Evolutionary conservation across 2,329 filamentous ascomycete genomes (phyloP).

Genomic region (Aspergillus persii): DNA sequence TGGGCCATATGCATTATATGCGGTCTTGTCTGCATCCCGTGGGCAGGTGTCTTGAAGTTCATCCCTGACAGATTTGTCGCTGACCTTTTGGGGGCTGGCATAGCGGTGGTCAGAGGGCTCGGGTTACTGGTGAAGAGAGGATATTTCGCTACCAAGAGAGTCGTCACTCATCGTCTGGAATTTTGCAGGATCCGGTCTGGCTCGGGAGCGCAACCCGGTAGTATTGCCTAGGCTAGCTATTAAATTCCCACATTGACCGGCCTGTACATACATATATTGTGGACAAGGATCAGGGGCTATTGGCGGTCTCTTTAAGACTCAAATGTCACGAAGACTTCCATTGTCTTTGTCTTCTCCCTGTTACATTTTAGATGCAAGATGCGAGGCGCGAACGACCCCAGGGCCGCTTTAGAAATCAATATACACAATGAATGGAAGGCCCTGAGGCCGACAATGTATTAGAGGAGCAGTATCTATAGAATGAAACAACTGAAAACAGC

Average conservation of each 20-base stretch:
- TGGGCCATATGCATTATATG: slow-evolving; percentile 74
- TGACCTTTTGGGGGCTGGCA: background rate
- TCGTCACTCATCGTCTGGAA: too few relatives aligned
- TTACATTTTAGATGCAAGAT: too few relatives aligned
- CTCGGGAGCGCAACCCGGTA: too few relatives aligned
- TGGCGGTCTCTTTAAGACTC: too few relatives aligned
- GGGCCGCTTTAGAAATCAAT: too few relatives aligned
- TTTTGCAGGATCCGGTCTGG: too few relatives aligned
- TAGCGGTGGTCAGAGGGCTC: background rate
- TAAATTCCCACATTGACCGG: background rate
- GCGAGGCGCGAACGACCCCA: too few relatives aligned
- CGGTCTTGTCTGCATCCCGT: background rate
- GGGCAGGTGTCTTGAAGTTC: background rate
- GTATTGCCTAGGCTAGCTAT: background rate
- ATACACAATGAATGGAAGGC: too few relatives aligned
- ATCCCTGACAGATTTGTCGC: background rate
- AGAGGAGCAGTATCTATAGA: background rate
- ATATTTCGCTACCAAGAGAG: background rate
- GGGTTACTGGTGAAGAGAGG: background rate
- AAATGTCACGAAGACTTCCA: too few relatives aligned
- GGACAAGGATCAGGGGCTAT: too few relatives aligned
- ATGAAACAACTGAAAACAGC: background rate
- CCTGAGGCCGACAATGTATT: background rate
- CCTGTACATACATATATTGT: too few relatives aligned
- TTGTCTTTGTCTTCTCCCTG: too few relatives aligned